A percentile compares a stretch with the other conserved stretches of the same genome.
Conservation (phyloP, 2,329 filamentous ascomycete species). For the Apiospora arundinis region DNA sequence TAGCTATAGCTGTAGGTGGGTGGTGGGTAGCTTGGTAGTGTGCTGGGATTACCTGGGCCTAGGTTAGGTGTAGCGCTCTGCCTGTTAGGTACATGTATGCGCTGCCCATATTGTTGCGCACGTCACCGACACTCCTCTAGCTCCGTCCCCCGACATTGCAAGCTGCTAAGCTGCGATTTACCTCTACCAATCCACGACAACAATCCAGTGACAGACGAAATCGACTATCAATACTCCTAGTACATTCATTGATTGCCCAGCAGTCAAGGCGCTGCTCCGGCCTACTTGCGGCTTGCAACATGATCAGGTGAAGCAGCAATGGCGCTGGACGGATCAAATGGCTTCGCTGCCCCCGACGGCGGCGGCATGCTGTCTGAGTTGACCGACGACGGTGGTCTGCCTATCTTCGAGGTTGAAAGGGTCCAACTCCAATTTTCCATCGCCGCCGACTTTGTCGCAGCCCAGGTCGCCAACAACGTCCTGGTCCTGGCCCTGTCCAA, state of each 20-base stretch:
- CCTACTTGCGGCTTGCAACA: slow-evolving; percentile 10
- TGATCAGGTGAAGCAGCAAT: slow-evolving; percentile 24
- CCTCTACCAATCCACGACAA: neutral
- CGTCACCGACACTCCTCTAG: slow-evolving; percentile 8
- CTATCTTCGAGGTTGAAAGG: slow-evolving; percentile 93
- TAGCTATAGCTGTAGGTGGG: neutral
- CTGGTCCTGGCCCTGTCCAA: slow-evolving; percentile 91
- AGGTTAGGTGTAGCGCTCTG: neutral
- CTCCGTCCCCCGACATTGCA: neutral
- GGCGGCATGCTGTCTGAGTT: slow-evolving; percentile 48
- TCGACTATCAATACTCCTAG: neutral
- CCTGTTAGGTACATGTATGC: too few species aligned
- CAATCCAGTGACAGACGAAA: neutral
- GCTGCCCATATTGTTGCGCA: neutral
- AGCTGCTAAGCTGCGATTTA: slow-evolving; percentile 4
- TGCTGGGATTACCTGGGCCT: neutral
- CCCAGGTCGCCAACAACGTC: slow-evolving; percentile 97
- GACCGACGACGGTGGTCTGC: slow-evolving; percentile 66
- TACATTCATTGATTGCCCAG: neutral
- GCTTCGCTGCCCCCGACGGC: slow-evolving; percentile 21
- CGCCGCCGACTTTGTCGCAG: slow-evolving; percentile 93
- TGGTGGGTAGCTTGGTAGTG: neutral
- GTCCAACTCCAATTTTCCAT: slow-evolving; percentile 95
- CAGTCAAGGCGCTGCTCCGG: neutral
- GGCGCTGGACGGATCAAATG: slow-evolving; percentile 27